A percentile compares a stretch with the other conserved stretches of the same genome.
Evolutionary conservation across 129 eudicot genomes (phyloP).

Genomic region (Arctium minus): DNA sequence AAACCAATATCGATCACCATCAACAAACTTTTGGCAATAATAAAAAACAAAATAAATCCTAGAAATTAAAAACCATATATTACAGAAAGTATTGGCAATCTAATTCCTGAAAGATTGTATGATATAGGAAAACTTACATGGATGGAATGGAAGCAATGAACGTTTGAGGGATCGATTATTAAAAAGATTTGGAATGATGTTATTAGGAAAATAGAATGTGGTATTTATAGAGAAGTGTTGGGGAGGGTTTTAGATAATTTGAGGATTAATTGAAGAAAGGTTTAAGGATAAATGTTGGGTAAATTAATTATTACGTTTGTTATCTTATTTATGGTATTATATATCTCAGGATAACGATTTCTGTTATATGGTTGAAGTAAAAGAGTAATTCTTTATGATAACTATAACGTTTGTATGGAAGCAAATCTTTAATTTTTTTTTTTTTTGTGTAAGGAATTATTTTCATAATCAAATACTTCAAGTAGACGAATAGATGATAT

Average conservation of each 20-base stretch:
- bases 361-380: no score
- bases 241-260: conserved; percentile 11
- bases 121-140: neutral
- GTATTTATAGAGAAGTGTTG: conserved; percentile 7
- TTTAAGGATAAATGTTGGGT: conserved; percentile 11
- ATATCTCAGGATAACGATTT: no score
- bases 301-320: neutral
- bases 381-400: neutral
- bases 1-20: no score
- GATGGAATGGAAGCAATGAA: no score
- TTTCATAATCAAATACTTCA: no score
- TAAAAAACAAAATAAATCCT: neutral
- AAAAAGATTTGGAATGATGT: neutral
- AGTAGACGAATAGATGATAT: no score
- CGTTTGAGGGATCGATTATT: neutral
- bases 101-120: neutral
- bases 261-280: neutral
- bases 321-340: neutral
- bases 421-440: no score
- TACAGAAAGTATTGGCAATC: neutral
- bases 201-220: neutral
- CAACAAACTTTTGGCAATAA: no score
- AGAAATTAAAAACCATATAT: no score
- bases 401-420: no score
- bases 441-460: no score